Conservation (phyloP, 805 yeast species). For the Kockiozyma suomiensis region DNA sequence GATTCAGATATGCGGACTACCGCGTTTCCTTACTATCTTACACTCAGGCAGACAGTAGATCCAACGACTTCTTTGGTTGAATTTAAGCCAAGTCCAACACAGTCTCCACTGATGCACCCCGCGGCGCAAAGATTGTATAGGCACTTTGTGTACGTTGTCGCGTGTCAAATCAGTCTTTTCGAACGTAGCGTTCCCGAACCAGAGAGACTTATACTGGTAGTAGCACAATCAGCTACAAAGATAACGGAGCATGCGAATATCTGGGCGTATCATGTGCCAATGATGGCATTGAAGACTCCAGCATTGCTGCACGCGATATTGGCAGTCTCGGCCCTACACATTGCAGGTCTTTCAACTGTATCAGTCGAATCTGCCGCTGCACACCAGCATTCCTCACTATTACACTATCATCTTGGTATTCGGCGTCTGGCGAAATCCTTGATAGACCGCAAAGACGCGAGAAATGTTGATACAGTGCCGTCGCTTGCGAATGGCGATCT, state of each 20-base stretch:
- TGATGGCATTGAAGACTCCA: constrained; percentile 22
- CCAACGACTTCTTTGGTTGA: background rate
- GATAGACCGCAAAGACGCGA: background rate
- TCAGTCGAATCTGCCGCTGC: constrained; percentile 12
- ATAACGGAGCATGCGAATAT: constrained; percentile 13
- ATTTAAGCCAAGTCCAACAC: constrained; percentile 15
- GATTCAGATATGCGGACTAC: constrained; percentile 3
- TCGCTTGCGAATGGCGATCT: constrained; percentile 5
- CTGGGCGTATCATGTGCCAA: constrained; percentile 28
- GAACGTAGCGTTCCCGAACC: constrained; percentile 22
- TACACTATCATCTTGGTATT: constrained; percentile 26
- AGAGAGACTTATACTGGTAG: constrained; percentile 9
- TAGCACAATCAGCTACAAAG: background rate
- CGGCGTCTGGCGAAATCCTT: constrained; percentile 16
- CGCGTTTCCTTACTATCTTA: constrained; percentile 8
- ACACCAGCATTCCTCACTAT: constrained; percentile 15
- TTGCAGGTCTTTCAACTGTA: constrained; percentile 6
- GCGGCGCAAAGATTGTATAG: constrained; percentile 18
- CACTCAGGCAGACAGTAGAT: background rate
- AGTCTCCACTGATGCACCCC: constrained; percentile 23
- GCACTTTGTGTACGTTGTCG: constrained; percentile 24
- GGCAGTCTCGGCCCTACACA: constrained; percentile 24
- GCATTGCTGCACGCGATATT: constrained; percentile 25
- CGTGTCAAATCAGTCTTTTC: constrained; percentile 20
- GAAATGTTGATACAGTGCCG: background rate